Evolutionary conservation across 257 asterid species (phyloP).

Genomic region (Thymus quinquecostatus): DNA sequence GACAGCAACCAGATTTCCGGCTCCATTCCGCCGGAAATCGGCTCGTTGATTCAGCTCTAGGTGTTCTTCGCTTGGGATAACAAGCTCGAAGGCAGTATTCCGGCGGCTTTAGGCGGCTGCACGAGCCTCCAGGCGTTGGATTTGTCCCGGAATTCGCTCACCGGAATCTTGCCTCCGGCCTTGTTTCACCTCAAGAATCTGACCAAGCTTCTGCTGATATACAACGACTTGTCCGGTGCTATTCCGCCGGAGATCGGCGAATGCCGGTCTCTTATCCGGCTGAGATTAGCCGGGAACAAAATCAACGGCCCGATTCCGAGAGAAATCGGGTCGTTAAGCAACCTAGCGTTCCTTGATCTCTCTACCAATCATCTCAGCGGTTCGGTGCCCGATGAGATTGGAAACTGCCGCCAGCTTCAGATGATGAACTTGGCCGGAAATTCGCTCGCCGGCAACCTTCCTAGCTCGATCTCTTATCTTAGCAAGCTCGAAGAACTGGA

Average conservation of each 20-base stretch:
- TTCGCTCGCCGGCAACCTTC: slow-evolving; percentile 57
- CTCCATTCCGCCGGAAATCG: slow-evolving; percentile 61
- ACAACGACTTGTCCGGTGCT: slow-evolving; percentile 63
- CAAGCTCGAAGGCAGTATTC: slow-evolving; percentile 76
- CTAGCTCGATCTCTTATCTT: slow-evolving; percentile 58
- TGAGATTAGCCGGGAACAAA: slow-evolving; percentile 63
- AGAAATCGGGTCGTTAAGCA: slow-evolving; percentile 52
- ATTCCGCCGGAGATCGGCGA: slow-evolving; percentile 75
- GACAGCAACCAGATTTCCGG: slow-evolving; percentile 77
- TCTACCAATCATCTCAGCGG: slow-evolving; percentile 63
- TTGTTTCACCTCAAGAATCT: slow-evolving; percentile 69
- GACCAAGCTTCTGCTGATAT: slow-evolving; percentile 69
- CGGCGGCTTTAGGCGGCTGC: slow-evolving; percentile 60
- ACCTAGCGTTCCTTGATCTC: slow-evolving; percentile 69
- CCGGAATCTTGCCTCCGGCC: slow-evolving; percentile 61
- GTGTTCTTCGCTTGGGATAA: slow-evolving; percentile 85
- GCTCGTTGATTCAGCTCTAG: slow-evolving; percentile 50
- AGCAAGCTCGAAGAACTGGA: slow-evolving; percentile 62
- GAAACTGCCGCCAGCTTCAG: slow-evolving; percentile 62
- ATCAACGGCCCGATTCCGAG: slow-evolving; percentile 63
- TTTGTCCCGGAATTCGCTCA: slow-evolving; percentile 63
- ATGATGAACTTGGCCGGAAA: slow-evolving; percentile 70
- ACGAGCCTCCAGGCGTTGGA: slow-evolving; percentile 73
- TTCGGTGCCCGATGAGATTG: slow-evolving; percentile 66
- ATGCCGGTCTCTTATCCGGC: slow-evolving; percentile 60